Percentiles rank a stretch among this genome's conserved stretches.
These are phyloP conservation scores for Talaromyces albobiverticillius DNA, from an alignment of 2,329 filamentous ascomycete species.

Conservation along the genomic window DNA sequence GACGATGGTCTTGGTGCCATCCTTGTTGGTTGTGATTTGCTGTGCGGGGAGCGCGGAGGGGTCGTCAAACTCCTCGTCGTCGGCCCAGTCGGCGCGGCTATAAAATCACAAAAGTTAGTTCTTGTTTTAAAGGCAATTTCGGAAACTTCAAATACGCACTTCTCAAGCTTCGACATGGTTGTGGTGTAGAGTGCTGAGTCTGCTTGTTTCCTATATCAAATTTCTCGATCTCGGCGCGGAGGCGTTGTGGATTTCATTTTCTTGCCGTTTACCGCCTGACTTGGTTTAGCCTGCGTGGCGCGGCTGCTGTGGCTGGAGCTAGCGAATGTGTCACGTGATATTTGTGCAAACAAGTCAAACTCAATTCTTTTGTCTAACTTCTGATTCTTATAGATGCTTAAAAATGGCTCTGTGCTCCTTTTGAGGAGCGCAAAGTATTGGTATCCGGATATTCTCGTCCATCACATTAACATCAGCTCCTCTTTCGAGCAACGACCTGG, in stretches of 20 bases:
- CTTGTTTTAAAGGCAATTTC: not conserved
- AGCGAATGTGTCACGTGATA: slow-evolving; percentile 20
- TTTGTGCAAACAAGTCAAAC: slow-evolving; percentile 5
- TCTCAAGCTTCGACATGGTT: slow-evolving; percentile 48
- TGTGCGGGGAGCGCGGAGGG: slow-evolving; percentile 80
- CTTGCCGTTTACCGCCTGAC: slow-evolving; percentile 18
- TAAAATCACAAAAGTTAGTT: slow-evolving; percentile 14
- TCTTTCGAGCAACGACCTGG: not conserved
- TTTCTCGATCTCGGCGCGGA: slow-evolving; percentile 40
- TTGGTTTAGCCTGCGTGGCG: slow-evolving; percentile 27
- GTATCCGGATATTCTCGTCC: not conserved
- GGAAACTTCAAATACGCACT: slow-evolving; percentile 31
- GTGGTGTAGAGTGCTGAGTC: slow-evolving; percentile 24
- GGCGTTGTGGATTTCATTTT: slow-evolving; percentile 43
- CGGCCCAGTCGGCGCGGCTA: slow-evolving; percentile 82
- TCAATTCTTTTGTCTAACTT: too few species aligned
- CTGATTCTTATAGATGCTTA: not conserved
- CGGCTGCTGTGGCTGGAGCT: slow-evolving; percentile 29
- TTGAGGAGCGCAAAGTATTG: too few species aligned
- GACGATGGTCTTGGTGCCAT: slow-evolving; percentile 94
- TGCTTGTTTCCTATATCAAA: slow-evolving; percentile 28
- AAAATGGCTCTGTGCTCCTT: not conserved
- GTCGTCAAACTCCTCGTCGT: slow-evolving; percentile 82
- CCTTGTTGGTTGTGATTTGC: slow-evolving; percentile 93
- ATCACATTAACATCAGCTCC: too few species aligned